phyloP scores from a whole-genome alignment of 2,329 filamentous ascomycete genomes.

The Bertia moriformis region DNA sequence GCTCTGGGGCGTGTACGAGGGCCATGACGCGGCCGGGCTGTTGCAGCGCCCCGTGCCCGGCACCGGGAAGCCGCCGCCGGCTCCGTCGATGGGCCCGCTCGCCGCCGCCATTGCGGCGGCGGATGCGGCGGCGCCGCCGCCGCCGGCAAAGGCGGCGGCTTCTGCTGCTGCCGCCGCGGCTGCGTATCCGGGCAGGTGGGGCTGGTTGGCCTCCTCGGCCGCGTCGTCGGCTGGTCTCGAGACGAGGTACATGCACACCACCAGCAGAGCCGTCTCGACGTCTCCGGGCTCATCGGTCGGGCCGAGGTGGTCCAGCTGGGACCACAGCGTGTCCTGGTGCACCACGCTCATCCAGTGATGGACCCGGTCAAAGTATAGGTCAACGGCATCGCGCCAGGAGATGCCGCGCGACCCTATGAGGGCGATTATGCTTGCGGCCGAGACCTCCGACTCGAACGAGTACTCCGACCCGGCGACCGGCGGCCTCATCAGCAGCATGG shows the following conservation, averaged over 20 bases:
- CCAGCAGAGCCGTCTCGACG: constrained; percentile 19
- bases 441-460: constrained; percentile 14
- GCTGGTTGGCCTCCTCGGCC: background rate
- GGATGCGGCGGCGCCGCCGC: too few relatives aligned
- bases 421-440: constrained; percentile 20
- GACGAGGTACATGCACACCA: constrained; percentile 25
- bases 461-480: too few relatives aligned
- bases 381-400: constrained; percentile 20
- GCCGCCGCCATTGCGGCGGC: too few relatives aligned
- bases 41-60: background rate
- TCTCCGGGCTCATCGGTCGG: constrained; percentile 8
- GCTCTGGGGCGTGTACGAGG: background rate
- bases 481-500: background rate
- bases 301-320: constrained; percentile 11
- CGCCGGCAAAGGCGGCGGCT: constrained; percentile 21
- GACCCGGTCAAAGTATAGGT: constrained; percentile 22
- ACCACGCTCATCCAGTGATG: constrained; percentile 25
- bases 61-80: background rate
- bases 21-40: background rate
- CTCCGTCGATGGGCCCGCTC: too few relatives aligned
- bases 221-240: background rate
- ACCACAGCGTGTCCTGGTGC: constrained; percentile 21
- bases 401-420: constrained; percentile 17
- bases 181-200: background rate
- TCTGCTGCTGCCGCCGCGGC: background rate